Conservation (phyloP, 345 rosid species). For the Gossypium thurberi region DNA sequence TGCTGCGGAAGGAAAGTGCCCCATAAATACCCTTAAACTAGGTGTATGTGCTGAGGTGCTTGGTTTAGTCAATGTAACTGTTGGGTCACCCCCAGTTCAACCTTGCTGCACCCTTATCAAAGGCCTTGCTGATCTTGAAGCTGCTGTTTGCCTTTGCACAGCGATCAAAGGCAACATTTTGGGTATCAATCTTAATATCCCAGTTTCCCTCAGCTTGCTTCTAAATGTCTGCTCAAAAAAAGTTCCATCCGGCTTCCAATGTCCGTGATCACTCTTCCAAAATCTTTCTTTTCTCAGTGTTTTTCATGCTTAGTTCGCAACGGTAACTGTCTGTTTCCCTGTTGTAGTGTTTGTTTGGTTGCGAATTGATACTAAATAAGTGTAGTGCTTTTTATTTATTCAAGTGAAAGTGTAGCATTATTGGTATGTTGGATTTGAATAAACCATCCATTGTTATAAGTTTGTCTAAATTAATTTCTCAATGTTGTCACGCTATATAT, state of each 20-base stretch:
- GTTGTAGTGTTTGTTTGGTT: neutral
- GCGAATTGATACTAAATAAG: neutral
- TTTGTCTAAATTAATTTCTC: too few relatives aligned
- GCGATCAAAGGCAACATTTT: conserved; percentile 46
- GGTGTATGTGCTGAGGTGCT: conserved; percentile 45
- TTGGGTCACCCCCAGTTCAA: conserved; percentile 32
- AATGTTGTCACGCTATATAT: too few relatives aligned
- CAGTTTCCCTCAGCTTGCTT: conserved; percentile 46
- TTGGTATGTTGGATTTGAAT: too few relatives aligned
- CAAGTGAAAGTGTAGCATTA: too few relatives aligned
- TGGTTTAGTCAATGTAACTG: conserved; percentile 20
- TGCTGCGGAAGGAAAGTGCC: conserved; percentile 26
- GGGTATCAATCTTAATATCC: conserved; percentile 48
- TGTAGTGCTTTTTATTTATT: too few relatives aligned
- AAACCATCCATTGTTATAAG: too few relatives aligned
- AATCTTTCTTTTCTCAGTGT: neutral
- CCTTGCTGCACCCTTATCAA: conserved; percentile 50
- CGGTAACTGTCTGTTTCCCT: neutral
- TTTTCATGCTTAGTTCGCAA: neutral
- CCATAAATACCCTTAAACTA: conserved; percentile 44
- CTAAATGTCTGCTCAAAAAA: conserved; percentile 49
- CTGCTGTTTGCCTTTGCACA: conserved; percentile 66
- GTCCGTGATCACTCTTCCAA: conserved; percentile 20
- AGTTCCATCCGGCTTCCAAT: conserved; percentile 42
- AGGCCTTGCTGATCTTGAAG: conserved; percentile 52